A percentile compares a stretch with the other conserved stretches of the same genome.
phyloP scores from a whole-genome alignment of 805 yeast genomes.

The Cyberlindnera galapagoensis region DNA sequence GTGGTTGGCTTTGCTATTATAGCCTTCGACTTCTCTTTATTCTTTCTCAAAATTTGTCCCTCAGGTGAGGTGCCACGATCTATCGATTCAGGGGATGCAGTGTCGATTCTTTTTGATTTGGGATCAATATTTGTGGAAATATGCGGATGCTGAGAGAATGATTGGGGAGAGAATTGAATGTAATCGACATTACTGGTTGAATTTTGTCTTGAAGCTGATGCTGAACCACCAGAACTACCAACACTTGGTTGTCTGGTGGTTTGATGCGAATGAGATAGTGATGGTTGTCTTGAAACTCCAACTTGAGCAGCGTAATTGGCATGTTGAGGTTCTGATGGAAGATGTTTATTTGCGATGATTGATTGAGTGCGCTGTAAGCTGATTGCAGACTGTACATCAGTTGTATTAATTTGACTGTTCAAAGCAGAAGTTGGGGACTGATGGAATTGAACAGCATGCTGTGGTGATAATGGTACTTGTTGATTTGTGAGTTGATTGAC shows the following conservation, averaged over 20 bases:
- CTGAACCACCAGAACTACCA: constrained; percentile 12
- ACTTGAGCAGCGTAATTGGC: constrained; percentile 4
- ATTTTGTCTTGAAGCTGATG: constrained; percentile 23
- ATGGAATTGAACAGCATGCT: constrained; percentile 7
- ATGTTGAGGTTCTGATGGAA: neutral
- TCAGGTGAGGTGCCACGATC: constrained; percentile 1
- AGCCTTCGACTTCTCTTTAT: constrained; percentile 38
- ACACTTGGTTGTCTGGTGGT: constrained; percentile 17
- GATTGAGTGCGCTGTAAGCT: too few species aligned
- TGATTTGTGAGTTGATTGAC: constrained; percentile 14
- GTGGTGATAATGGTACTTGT: constrained; percentile 15
- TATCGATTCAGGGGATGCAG: constrained; percentile 1
- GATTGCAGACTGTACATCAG: too few species aligned
- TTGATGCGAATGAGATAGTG: constrained; percentile 6
- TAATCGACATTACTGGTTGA: constrained; percentile 18
- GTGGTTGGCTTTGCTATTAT: constrained; percentile 55
- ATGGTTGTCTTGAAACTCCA: constrained; percentile 12
- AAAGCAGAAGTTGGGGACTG: too few species aligned
- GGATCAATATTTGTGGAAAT: constrained; percentile 3
- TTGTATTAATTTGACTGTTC: too few species aligned
- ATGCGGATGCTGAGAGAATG: constrained; percentile 3
- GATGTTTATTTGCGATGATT: too few species aligned
- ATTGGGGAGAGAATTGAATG: constrained; percentile 19
- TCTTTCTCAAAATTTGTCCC: neutral
- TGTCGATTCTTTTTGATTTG: neutral